Evolutionary conservation across 495 filamentous ascomycete species (phyloP).

Genomic region (Neurospora intermedia): DNA sequence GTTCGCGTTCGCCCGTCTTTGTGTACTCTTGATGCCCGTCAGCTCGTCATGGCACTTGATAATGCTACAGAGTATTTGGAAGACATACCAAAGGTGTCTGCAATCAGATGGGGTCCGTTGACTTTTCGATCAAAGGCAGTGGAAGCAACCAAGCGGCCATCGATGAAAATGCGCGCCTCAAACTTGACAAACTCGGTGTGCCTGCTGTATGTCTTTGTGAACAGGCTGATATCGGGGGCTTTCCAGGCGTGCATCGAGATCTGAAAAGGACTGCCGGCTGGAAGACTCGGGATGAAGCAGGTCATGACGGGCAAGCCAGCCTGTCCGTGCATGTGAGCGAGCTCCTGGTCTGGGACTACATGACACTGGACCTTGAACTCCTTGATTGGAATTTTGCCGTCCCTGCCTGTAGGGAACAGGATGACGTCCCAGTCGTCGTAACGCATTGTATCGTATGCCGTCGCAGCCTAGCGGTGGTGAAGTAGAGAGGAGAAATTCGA

Average conservation of each 20-base stretch:
- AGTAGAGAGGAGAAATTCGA: neutral
- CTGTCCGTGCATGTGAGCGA: constrained; percentile 32
- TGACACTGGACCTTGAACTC: constrained; percentile 82
- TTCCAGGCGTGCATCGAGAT: constrained; percentile 78
- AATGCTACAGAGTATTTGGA: neutral
- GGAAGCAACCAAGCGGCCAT: constrained; percentile 56
- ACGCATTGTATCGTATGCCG: constrained; percentile 45
- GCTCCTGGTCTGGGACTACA: constrained; percentile 53
- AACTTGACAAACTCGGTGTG: constrained; percentile 51
- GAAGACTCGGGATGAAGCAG: constrained; percentile 63
- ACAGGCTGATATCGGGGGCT: constrained; percentile 50
- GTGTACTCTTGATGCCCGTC: constrained; percentile 41
- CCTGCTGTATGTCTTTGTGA: constrained; percentile 49
- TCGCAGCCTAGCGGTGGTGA: neutral
- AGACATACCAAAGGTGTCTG: constrained; percentile 36
- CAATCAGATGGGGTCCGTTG: constrained; percentile 49
- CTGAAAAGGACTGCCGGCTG: constrained; percentile 50
- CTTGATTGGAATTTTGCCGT: constrained; percentile 55
- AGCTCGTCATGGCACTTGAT: neutral
- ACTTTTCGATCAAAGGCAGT: constrained; percentile 44
- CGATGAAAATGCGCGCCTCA: constrained; percentile 59
- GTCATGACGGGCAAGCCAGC: constrained; percentile 56
- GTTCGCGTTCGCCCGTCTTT: constrained; percentile 49
- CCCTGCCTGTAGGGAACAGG: constrained; percentile 50
- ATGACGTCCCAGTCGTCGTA: constrained; percentile 83